phyloP scores from a whole-genome alignment of 164 flowering plant species.

The Umbellularia californica region DNA sequence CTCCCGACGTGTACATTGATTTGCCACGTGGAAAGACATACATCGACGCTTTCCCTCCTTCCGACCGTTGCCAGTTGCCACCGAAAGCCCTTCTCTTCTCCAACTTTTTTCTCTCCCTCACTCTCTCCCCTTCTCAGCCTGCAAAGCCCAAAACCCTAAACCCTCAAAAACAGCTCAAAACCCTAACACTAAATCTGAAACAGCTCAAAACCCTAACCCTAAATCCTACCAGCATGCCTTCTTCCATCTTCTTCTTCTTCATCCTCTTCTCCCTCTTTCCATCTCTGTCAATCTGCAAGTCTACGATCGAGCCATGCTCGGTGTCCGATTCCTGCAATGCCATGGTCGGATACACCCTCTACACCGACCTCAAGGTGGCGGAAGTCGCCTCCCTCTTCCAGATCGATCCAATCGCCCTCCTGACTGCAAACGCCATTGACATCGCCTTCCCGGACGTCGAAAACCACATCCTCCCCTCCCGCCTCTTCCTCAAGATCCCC shows the following conservation, averaged over 20 bases:
- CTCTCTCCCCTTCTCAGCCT: neutral
- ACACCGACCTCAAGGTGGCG: conserved; percentile 92
- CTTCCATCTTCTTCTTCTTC: neutral
- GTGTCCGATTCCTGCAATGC: conserved; percentile 74
- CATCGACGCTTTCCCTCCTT: neutral
- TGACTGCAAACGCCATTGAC: conserved; percentile 81
- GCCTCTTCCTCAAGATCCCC: conserved; percentile 75
- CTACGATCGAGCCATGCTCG: conserved; percentile 96
- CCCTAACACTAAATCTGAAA: neutral
- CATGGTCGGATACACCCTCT: conserved; percentile 76
- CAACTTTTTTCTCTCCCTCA: neutral
- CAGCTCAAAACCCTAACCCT: neutral
- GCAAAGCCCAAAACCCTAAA: neutral
- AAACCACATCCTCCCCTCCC: conserved; percentile 78
- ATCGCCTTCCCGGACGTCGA: conserved; percentile 85
- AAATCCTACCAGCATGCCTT: neutral
- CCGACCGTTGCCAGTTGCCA: conserved; percentile 8
- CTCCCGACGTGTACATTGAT: neutral
- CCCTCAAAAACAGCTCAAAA: neutral
- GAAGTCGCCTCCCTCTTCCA: conserved; percentile 81
- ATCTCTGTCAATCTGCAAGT: conserved; percentile 32
- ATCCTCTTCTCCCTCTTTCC: conserved; percentile 7
- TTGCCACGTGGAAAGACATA: neutral
- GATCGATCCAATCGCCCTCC: conserved; percentile 69
- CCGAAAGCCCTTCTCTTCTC: neutral